A percentile compares a stretch with the other conserved stretches of the same genome.
These are phyloP conservation scores for Aspergillus novoparasiticus DNA, from an alignment of 2,329 filamentous ascomycete genomes.

Conservation along the genomic window DNA sequence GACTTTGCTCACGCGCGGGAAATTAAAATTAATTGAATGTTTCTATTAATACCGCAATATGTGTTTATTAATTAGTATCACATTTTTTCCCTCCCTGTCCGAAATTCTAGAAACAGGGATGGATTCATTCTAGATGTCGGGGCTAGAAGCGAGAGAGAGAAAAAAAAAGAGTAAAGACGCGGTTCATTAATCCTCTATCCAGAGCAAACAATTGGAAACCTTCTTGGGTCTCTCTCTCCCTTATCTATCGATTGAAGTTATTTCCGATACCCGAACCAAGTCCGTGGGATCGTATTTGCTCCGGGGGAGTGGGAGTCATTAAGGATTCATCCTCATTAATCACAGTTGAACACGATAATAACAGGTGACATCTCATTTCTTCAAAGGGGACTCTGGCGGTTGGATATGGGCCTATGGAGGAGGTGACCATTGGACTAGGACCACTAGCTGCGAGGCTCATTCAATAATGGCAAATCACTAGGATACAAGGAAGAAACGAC, in stretches of 20 bases:
- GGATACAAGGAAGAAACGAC: constrained; percentile 3
- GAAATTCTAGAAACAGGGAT: not conserved
- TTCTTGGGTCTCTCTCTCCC: not conserved
- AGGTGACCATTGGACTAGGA: not conserved
- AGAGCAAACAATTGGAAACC: not conserved
- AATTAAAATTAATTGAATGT: not conserved
- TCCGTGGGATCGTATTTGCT: not conserved
- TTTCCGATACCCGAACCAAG: not conserved
- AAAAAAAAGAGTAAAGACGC: not conserved
- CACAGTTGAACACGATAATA: not conserved
- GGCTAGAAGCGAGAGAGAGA: not conserved
- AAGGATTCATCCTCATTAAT: not conserved
- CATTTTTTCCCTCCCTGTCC: not conserved
- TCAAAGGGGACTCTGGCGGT: not conserved
- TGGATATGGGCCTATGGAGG: constrained; percentile 4
- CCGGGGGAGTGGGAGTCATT: not conserved
- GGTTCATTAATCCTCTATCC: not conserved
- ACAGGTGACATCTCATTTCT: constrained; percentile 1
- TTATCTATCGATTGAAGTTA: not conserved
- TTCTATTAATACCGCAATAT: not conserved
- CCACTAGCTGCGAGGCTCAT: constrained; percentile 11
- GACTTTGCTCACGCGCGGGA: not conserved
- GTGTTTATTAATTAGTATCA: not conserved
- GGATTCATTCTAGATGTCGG: not conserved
- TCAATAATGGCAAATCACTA: constrained; percentile 10